Percentiles rank a stretch among this genome's conserved stretches.
Conservation (phyloP, 2,329 filamentous ascomycete genomes). For the Botryotinia convoluta region DNA sequence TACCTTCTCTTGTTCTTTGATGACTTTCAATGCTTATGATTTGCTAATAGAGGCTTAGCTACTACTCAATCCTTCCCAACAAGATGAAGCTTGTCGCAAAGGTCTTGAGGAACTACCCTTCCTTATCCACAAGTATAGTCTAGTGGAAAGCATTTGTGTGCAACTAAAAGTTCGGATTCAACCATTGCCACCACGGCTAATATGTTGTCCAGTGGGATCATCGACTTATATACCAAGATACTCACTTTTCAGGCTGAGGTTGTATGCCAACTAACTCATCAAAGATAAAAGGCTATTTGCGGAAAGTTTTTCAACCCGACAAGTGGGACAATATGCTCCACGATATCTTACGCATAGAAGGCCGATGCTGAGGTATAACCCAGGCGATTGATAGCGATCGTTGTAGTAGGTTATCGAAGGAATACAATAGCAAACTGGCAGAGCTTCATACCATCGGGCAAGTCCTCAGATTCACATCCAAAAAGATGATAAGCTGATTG, state of each 20-base stretch:
- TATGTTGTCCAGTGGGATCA: not conserved
- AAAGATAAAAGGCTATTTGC: not conserved
- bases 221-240: conserved; percentile 7
- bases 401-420: not conserved
- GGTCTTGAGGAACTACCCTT: not conserved
- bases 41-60: not conserved
- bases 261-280: not conserved
- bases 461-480: not conserved
- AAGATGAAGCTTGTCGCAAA: not conserved
- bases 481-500: not conserved
- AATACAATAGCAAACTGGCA: not conserved
- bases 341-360: not conserved
- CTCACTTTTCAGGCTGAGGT: not conserved
- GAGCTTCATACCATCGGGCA: not conserved
- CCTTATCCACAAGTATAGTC: not conserved
- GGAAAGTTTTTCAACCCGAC: not conserved
- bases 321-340: not conserved
- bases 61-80: not conserved
- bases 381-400: not conserved
- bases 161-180: not conserved
- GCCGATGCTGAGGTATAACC: not conserved
- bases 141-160: not conserved
- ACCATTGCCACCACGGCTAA: no score
- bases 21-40: not conserved
- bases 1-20: not conserved